These are phyloP conservation scores for Dothideomycetes sp. DNA, from an alignment of 2,329 filamentous ascomycete genomes.

Conservation along the genomic window DNA sequence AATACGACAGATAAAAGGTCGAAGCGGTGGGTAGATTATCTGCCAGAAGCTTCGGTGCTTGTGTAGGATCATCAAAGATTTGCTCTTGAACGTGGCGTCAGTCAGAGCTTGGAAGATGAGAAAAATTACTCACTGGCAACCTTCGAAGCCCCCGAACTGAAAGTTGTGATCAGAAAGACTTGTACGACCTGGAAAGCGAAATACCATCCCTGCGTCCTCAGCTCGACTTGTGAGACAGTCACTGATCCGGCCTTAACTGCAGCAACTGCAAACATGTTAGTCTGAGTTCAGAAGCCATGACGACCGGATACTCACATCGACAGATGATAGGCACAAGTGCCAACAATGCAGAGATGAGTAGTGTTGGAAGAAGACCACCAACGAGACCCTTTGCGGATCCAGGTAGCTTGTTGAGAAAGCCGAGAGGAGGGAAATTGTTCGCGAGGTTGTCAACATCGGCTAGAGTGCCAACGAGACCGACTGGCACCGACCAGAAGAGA, in stretches of 20 bases:
- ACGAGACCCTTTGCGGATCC: conserved; percentile 34
- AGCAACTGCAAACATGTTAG: conserved; percentile 18
- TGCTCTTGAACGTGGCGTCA: conserved; percentile 14
- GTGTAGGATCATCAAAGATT: conserved; percentile 24
- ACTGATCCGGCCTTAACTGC: conserved; percentile 15
- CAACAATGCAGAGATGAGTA: conserved; percentile 37
- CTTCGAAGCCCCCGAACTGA: conserved; percentile 25
- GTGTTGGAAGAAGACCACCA: conserved; percentile 36
- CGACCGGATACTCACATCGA: background rate
- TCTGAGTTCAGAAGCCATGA: conserved; percentile 13
- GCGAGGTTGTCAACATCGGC: conserved; percentile 38
- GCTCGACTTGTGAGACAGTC: conserved; percentile 34
- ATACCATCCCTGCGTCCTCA: conserved; percentile 27
- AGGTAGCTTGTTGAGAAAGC: conserved; percentile 35
- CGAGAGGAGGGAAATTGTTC: conserved; percentile 29
- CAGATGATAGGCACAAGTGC: conserved; percentile 36
- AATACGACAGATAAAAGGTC: conserved; percentile 31
- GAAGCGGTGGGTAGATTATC: conserved; percentile 27
- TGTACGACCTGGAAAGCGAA: conserved; percentile 32
- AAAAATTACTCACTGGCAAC: conserved; percentile 15
- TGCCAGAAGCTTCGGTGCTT: conserved; percentile 23
- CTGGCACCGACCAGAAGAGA: conserved; percentile 39
- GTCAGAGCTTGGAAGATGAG: too few relatives aligned
- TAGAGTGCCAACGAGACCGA: conserved; percentile 35
- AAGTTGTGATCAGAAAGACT: conserved; percentile 30